Evolutionary conservation across 306 rosid genomes (phyloP), one percentile per base, ranked within the genome.

Genomic region (Pyrus bretschneideri): DNA sequence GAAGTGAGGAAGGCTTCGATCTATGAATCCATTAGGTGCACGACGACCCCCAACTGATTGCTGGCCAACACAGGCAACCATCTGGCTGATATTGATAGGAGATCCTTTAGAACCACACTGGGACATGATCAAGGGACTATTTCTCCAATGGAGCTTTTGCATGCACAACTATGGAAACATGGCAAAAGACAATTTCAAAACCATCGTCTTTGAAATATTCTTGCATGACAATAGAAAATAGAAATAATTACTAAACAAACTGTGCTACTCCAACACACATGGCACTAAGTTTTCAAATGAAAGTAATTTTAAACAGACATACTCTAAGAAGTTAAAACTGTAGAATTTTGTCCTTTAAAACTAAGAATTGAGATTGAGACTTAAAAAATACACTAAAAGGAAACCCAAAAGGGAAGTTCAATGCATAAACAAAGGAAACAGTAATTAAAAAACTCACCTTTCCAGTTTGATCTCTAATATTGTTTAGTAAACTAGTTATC

Each of bases 21-120:
- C 98, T 64, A 94, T 82, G 82, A 94, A 94, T 27, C 98, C 98
- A 81, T 92, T 86, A 61, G 96, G 93, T 66, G 96, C 97, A 80
- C 98, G 98, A 38, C 88, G 90, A 82, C 97, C 98, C 19, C 93
- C 96, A 61, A 94, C 98, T 11, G 91, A 84, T 73, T 94, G 98
- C 78, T 94, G 98, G 78, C 97, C 98, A 69, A 94, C 98, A 83
- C 95, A 90, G 22, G 97, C 97, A 87, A 92, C 85, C 98, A 94
- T 94, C 83, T 94, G 98, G 42, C 98, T 85, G 69, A 94, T 94
- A 81, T 94, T 94, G 75, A 86, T 89, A 60, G 93, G 86, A 80
- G 98, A 94, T 80, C 97, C 98, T 84, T 94, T 94, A 82, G 98
- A 94, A 72, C 98, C 98, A 76, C 98, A 94, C 75, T 94, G 97